Evolutionary conservation across 1,284 basidiomycete species (phyloP).

Genomic region (Amylostereum areolatum): DNA sequence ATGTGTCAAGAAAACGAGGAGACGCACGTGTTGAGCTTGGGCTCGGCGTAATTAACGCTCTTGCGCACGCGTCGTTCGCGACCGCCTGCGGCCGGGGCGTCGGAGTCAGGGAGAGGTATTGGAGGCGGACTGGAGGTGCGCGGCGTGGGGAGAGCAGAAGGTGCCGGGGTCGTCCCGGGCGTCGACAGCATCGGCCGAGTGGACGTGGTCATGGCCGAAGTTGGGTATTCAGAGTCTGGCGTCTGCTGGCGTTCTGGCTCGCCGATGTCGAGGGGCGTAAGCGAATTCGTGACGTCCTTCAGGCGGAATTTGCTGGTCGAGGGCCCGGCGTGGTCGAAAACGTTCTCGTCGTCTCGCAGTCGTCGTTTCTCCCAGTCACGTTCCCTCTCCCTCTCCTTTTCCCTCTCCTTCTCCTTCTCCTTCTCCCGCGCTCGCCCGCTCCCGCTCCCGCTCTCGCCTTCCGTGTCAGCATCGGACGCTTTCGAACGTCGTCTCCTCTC

Average conservation of each 20-base stretch:
- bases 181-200: slow-evolving; percentile 36
- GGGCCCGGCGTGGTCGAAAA: slow-evolving; percentile 15
- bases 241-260: slow-evolving; percentile 28
- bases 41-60: slow-evolving; percentile 85
- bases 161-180: slow-evolving; percentile 34
- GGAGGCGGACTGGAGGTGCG: slow-evolving; percentile 45
- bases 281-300: slow-evolving; percentile 60
- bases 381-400: slow-evolving; percentile 22
- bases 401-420: slow-evolving; percentile 25
- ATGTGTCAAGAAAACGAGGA: slow-evolving; percentile 2
- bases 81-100: slow-evolving; percentile 29
- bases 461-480: too few relatives aligned
- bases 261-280: slow-evolving; percentile 34
- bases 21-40: slow-evolving; percentile 83
- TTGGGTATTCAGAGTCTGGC: slow-evolving; percentile 31
- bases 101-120: slow-evolving; percentile 30
- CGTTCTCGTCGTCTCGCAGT: slow-evolving; percentile 34
- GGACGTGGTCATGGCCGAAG: slow-evolving; percentile 24
- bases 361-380: slow-evolving; percentile 21
- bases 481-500: slow-evolving; percentile 22
- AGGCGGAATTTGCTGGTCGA: slow-evolving; percentile 42
- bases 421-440: slow-evolving; percentile 16
- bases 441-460: too few relatives aligned
- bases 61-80: slow-evolving; percentile 69
- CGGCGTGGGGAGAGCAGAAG: slow-evolving; percentile 33